Conservation (phyloP, 176 grass and related monocot genomes). For the Rhynchospora breviuscula region DNA sequence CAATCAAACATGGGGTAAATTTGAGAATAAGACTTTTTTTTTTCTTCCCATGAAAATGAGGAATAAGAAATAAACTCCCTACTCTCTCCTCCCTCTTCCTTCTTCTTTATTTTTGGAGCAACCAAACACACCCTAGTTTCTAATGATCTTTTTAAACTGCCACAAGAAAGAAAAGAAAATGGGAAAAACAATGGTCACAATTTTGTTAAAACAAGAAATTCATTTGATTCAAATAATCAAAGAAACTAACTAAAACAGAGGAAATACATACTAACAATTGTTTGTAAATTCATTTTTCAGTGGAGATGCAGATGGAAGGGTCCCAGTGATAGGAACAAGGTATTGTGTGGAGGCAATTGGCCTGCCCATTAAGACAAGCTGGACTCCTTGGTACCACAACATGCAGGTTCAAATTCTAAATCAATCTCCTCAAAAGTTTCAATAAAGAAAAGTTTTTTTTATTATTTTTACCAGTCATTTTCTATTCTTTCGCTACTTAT, state of each 20-base stretch:
- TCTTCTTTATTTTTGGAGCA: too few relatives aligned
- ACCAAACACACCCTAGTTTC: too few relatives aligned
- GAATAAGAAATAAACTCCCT: too few relatives aligned
- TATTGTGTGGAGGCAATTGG: conserved; percentile 63
- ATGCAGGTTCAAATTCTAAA: conserved; percentile 44
- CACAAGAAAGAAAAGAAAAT: too few relatives aligned
- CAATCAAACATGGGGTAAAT: too few relatives aligned
- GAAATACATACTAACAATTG: not conserved
- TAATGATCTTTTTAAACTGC: too few relatives aligned
- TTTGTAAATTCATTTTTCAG: conserved; percentile 29
- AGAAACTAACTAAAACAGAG: not conserved
- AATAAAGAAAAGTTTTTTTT: not conserved
- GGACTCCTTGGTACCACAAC: conserved; percentile 65
- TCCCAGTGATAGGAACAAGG: conserved; percentile 68
- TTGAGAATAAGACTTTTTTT: too few relatives aligned
- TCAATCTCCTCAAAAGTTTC: not conserved
- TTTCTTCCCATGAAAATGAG: too few relatives aligned
- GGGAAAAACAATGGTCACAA: too few relatives aligned
- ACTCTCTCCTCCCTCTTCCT: too few relatives aligned
- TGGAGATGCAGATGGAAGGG: conserved; percentile 69
- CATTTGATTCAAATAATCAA: not conserved
- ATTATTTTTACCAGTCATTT: not conserved
- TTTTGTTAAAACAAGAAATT: too few relatives aligned
- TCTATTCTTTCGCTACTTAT: not conserved
- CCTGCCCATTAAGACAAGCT: conserved; percentile 46